These are phyloP conservation scores for Didymellaceae sp. DNA, from an alignment of 2,329 filamentous ascomycete species.

Conservation along the genomic window DNA sequence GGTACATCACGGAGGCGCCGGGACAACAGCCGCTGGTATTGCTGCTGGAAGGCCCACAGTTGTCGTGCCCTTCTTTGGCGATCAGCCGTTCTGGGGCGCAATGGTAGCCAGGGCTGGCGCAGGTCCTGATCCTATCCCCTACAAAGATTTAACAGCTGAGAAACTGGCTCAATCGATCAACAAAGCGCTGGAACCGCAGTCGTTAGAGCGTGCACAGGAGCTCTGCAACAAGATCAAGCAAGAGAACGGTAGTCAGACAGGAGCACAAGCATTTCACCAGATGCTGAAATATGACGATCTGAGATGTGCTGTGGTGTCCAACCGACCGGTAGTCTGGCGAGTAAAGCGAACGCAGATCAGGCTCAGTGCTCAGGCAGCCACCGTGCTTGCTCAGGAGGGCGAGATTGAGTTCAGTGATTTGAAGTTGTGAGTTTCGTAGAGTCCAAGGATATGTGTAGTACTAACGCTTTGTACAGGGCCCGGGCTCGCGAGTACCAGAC, in stretches of 20 bases:
- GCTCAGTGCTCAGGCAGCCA: conserved; percentile 48
- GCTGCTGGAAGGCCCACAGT: conserved; percentile 80
- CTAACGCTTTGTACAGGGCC: conserved; percentile 33
- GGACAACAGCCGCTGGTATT: conserved; percentile 87
- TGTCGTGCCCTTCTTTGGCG: conserved; percentile 76
- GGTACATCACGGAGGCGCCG: conserved; percentile 86
- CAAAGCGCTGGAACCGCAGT: conserved; percentile 47
- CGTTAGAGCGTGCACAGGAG: conserved; percentile 45
- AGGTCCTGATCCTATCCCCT: conserved; percentile 48
- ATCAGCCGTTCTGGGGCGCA: conserved; percentile 52
- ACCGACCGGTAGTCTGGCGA: conserved; percentile 47
- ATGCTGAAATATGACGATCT: conserved; percentile 49
- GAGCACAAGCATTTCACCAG: conserved; percentile 48
- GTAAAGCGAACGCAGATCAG: conserved; percentile 47
- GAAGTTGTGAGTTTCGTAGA: conserved; percentile 42
- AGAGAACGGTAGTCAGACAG: conserved; percentile 47
- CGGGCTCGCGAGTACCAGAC: conserved; percentile 49
- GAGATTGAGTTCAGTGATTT: conserved; percentile 46
- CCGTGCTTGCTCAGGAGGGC: conserved; percentile 47
- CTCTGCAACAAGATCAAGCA: conserved; percentile 47
- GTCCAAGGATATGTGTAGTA: not conserved
- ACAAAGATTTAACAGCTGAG: conserved; percentile 50
- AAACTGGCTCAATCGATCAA: conserved; percentile 48
- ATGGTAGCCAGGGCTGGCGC: conserved; percentile 52
- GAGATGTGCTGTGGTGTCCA: conserved; percentile 43